Conservation (phyloP, 2,329 filamentous ascomycete species). For the Fusarium sp. region DNA sequence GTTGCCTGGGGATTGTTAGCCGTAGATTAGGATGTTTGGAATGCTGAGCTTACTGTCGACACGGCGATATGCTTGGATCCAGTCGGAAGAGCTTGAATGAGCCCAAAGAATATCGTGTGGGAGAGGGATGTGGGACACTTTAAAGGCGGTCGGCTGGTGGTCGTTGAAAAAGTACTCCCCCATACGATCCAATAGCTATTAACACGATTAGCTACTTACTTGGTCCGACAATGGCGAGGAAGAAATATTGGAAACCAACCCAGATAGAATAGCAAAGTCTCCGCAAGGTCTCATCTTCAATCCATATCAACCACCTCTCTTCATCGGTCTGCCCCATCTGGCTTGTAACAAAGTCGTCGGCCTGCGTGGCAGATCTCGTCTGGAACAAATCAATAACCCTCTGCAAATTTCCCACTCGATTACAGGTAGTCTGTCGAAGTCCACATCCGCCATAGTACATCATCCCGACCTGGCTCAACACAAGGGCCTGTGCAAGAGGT, state of each 20-base stretch:
- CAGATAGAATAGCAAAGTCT: conserved; percentile 26
- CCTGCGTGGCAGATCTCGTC: no score
- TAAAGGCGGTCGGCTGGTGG: background rate
- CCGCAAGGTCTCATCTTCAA: conserved; percentile 8
- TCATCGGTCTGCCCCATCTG: no score
- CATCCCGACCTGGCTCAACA: conserved; percentile 31
- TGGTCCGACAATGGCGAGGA: accelerated
- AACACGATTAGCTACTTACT: background rate
- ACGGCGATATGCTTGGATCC: background rate
- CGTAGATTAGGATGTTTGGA: no score
- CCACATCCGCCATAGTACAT: conserved; percentile 9
- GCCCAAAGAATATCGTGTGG: conserved; percentile 32
- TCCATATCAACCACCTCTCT: conserved; percentile 11
- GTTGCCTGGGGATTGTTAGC: conserved; percentile 33
- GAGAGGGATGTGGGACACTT: background rate
- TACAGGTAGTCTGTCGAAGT: background rate
- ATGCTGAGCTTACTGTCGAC: background rate
- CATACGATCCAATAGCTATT: conserved; percentile 23
- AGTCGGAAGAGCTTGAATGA: conserved; percentile 5
- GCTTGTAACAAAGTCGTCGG: no score
- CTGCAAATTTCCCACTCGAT: conserved; percentile 4
- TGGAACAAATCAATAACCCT: background rate
- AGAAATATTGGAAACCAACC: background rate
- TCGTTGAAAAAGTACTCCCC: conserved; percentile 7
- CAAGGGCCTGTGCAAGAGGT: conserved; percentile 22